Percentiles rank a stretch among this genome's conserved stretches.
phyloP scores from a whole-genome alignment of 306 rosid genomes.

The Quercus variabilis region DNA sequence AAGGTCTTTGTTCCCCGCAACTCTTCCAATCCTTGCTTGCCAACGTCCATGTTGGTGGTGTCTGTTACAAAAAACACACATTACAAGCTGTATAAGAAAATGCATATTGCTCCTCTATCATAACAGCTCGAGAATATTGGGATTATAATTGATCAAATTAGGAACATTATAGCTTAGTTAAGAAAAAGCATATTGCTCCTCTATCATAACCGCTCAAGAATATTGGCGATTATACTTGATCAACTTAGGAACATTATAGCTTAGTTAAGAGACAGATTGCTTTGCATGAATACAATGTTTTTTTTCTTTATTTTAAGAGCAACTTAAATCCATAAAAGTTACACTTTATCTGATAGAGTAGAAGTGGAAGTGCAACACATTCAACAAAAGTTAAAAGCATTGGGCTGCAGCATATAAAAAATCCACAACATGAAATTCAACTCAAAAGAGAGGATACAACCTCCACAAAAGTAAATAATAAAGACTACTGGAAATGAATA shows the following conservation, averaged over 20 bases:
- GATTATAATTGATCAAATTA: neutral
- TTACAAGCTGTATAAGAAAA: neutral
- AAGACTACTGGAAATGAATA: too few species aligned
- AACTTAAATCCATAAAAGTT: too few species aligned
- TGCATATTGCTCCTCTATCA: neutral
- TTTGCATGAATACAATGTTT: too few species aligned
- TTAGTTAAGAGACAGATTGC: neutral
- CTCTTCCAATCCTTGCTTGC: conserved; percentile 97
- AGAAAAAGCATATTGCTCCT: neutral
- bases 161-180: neutral
- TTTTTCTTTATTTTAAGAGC: too few species aligned
- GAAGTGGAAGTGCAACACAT: too few species aligned
- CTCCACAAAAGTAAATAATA: too few species aligned
- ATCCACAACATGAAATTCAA: too few species aligned
- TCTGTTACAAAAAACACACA: conserved; percentile 31
- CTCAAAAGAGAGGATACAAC: too few species aligned
- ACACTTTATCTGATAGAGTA: too few species aligned
- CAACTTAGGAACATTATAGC: neutral
- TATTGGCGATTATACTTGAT: neutral
- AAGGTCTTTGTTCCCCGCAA: conserved; percentile 94
- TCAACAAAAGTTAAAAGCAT: too few species aligned
- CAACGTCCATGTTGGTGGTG: conserved; percentile 97
- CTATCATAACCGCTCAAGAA: neutral
- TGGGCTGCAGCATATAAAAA: too few species aligned
- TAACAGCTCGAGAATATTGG: neutral